Conservation (phyloP, 2,329 filamentous ascomycete genomes). For the Aureobasidium zeae region DNA sequence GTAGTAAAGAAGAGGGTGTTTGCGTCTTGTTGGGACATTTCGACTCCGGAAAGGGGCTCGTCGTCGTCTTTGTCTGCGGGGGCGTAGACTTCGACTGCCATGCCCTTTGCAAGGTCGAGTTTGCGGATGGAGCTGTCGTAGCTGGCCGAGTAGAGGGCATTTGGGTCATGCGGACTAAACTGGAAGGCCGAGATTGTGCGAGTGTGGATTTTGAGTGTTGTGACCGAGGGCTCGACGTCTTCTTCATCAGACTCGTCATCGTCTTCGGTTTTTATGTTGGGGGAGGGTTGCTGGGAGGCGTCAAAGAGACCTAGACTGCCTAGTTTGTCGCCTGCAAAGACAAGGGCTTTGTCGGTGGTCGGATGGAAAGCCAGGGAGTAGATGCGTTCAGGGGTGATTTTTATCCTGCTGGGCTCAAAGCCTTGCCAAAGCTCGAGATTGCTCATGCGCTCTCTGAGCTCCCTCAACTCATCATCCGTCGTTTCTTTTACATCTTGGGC, state of each 20-base stretch:
- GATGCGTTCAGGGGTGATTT: slow-evolving; percentile 64
- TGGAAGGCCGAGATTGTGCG: slow-evolving; percentile 80
- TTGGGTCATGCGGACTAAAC: slow-evolving; percentile 63
- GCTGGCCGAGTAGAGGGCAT: slow-evolving; percentile 71
- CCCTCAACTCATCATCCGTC: slow-evolving; percentile 63
- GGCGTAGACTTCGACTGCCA: slow-evolving; percentile 73
- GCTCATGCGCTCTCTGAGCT: slow-evolving; percentile 67
- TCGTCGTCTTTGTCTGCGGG: slow-evolving; percentile 62
- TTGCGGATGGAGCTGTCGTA: slow-evolving; percentile 90
- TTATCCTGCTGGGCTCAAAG: slow-evolving; percentile 78
- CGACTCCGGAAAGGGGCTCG: slow-evolving; percentile 72
- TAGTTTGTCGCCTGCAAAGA: slow-evolving; percentile 92
- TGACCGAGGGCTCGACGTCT: slow-evolving; percentile 64
- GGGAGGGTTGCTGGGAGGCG: slow-evolving; percentile 57
- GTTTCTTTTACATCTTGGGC: slow-evolving; percentile 76
- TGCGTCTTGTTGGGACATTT: slow-evolving; percentile 62
- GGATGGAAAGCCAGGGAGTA: slow-evolving; percentile 88
- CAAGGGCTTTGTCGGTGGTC: slow-evolving; percentile 69
- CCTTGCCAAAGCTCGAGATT: slow-evolving; percentile 70
- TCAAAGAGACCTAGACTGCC: slow-evolving; percentile 88
- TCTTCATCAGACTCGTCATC: slow-evolving; percentile 59
- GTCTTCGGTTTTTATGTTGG: slow-evolving; percentile 35
- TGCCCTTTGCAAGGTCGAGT: slow-evolving; percentile 70
- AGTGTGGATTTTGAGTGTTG: slow-evolving; percentile 81
- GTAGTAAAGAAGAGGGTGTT: slow-evolving; percentile 81